Base-by-base conservation (phyloP, 495 filamentous ascomycete genomes). In the Melanomma pulvis-pyrius region DNA sequence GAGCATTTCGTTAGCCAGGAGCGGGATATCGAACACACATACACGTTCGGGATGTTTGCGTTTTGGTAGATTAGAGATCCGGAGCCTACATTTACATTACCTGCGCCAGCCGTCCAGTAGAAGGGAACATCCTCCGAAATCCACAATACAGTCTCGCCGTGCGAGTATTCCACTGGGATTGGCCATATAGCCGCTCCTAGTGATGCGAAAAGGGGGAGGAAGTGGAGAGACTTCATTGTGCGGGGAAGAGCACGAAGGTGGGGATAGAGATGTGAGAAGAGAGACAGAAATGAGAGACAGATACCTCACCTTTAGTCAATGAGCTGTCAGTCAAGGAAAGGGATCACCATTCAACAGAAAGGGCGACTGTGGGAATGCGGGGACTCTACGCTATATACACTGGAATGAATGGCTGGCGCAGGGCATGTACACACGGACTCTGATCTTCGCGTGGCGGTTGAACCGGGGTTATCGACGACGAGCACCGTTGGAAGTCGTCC, bases 161-260 rank as follows among this genome's bases (percentile, higher is more conserved):
- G 82, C 53, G 76, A 78, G 68, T 82, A 81, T 50, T 70, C 78
- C 44, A 74, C 67, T 12, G 87, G 87, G 8, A 82, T 75, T 2
- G 87, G 87, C 87, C 87, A 89, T 54, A 89, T 74, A 0, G 86
- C 87, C 8, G 70, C 67, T 32, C 65, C 78, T 36, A 72, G 49
- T 15, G 75, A 72, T 11, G 51, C 22, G 56, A 75, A 50, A 32
- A 77, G 61, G 53, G 75, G 73, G 63, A 79, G 60, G 55, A 79
- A 73, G 28, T 75, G 58, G 55, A 79, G 53, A 12, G 44, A 30
- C 46, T 59, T 68, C 72, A 73, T 73, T 24, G 49, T 67, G 49
- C 26, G 17, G 34, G 21, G n/a, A 13, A 26, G 24, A 24, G 48
- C 29, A n/a, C 22, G 26, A 26, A 51, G 48, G 1, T 8, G 48